Conservation (phyloP, 208 protist genomes). For the Acanthamoeba sp. region DNA sequence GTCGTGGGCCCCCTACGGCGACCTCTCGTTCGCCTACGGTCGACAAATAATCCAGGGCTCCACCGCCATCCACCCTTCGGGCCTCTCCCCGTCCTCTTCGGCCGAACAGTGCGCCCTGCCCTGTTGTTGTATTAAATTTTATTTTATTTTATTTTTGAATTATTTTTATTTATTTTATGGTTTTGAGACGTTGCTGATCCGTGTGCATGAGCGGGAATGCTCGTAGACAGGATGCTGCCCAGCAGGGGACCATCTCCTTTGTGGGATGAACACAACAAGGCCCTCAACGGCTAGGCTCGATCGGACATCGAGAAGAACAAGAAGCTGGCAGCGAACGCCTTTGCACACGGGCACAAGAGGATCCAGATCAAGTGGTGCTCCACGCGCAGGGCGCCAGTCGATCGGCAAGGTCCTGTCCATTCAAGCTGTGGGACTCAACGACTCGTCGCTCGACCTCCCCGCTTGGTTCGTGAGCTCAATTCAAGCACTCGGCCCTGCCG, state of each 20-base stretch:
- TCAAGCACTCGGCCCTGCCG: too few species aligned
- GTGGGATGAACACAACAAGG: conserved; percentile 80
- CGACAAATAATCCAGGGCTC: conserved; percentile 55
- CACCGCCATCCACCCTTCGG: background rate
- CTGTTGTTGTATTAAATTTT: background rate
- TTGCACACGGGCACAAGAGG: conserved; percentile 58
- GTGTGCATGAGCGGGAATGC: background rate
- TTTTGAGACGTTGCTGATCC: background rate
- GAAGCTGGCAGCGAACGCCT: conserved; percentile 40
- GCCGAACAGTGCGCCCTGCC: background rate
- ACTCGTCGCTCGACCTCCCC: conserved; percentile 11
- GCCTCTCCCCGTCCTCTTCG: conserved; percentile 23
- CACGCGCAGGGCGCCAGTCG: conserved; percentile 79
- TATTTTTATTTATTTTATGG: background rate
- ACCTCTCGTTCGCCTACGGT: conserved; percentile 78
- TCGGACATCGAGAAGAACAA: conserved; percentile 76
- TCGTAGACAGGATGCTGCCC: conserved; percentile 74
- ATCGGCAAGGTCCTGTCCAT: conserved; percentile 62
- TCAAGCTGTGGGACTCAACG: conserved; percentile 85
- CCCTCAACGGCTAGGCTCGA: conserved; percentile 78
- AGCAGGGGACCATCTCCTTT: conserved; percentile 79
- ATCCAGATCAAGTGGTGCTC: conserved; percentile 84
- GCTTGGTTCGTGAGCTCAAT: too few species aligned
- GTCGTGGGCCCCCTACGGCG: conserved; percentile 78
- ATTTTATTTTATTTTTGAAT: background rate